Percentiles rank a stretch among this genome's conserved stretches.
Conservation (phyloP, 148 eudicot genomes). For the Amaranthus palmeri region DNA sequence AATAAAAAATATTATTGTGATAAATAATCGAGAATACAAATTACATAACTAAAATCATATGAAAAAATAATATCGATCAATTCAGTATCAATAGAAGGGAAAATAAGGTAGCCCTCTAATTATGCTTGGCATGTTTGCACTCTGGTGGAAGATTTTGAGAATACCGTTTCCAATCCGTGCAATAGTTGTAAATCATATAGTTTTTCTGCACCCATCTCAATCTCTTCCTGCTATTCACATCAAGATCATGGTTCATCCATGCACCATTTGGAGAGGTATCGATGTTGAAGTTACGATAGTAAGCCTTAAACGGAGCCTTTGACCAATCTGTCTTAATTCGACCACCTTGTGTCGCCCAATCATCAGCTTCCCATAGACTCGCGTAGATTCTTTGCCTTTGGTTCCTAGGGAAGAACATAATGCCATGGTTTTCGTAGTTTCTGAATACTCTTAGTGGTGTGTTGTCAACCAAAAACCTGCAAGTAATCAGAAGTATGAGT, state of each 20-base stretch:
- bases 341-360: no score
- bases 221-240: constrained; percentile 22
- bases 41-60: no score
- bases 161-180: constrained; percentile 33
- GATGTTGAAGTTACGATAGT: constrained; percentile 31
- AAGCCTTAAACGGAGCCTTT: constrained; percentile 33
- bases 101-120: no score
- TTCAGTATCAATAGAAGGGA: no score
- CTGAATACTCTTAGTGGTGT: constrained; percentile 36
- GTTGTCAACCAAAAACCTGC: constrained; percentile 34
- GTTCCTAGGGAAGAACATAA: constrained; percentile 31
- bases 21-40: no score
- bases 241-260: constrained; percentile 33
- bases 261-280: constrained; percentile 25
- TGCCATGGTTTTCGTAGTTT: constrained; percentile 28
- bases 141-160: constrained; percentile 36
- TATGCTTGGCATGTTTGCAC: constrained; percentile 12
- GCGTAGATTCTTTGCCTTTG: constrained; percentile 40
- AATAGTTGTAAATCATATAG: constrained; percentile 41
- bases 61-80: no score
- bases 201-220: constrained; percentile 36
- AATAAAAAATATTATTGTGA: no score
- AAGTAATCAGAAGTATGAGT: background rate
- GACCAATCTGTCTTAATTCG: constrained; percentile 19
- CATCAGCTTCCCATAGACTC: constrained; percentile 12